Conservation (phyloP, 306 rosid genomes). For the Gynostemma pentaphyllum region DNA sequence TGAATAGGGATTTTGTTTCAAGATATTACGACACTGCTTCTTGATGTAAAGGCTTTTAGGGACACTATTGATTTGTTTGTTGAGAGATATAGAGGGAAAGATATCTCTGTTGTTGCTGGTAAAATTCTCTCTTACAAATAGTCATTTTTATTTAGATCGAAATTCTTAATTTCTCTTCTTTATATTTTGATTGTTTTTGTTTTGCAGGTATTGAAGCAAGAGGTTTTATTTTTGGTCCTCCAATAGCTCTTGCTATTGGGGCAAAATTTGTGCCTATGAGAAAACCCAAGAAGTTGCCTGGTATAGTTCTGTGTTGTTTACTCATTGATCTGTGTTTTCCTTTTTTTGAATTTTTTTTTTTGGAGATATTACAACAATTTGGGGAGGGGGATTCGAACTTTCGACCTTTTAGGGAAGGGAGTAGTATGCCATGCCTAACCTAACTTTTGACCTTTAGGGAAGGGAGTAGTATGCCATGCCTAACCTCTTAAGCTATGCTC, state of each 20-base stretch:
- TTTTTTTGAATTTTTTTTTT: not conserved
- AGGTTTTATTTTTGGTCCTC: constrained; percentile 98
- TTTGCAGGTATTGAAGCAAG: constrained; percentile 85
- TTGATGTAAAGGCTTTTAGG: constrained; percentile 77
- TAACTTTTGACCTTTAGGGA: too few species aligned
- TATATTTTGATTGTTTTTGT: not conserved
- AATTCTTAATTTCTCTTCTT: not conserved
- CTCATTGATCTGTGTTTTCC: not conserved
- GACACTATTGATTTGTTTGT: constrained; percentile 91
- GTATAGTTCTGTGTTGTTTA: constrained; percentile 22
- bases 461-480: too few species aligned
- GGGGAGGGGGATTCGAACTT: too few species aligned
- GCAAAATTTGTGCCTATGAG: constrained; percentile 98
- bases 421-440: too few species aligned
- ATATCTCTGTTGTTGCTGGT: constrained; percentile 93
- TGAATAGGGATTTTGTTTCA: constrained; percentile 89
- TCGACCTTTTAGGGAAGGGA: too few species aligned
- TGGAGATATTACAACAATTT: too few species aligned
- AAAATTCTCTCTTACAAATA: constrained; percentile 11
- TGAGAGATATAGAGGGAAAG: constrained; percentile 78
- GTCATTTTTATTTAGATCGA: not conserved
- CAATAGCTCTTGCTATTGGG: constrained; percentile 93
- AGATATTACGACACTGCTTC: constrained; percentile 88
- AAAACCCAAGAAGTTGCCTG: constrained; percentile 94
- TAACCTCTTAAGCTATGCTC: too few species aligned